Evolutionary conservation across 805 yeast genomes (phyloP), one percentile per base, ranked within the genome.

Genomic region (Schwanniomyces pseudopolymorphus): DNA sequence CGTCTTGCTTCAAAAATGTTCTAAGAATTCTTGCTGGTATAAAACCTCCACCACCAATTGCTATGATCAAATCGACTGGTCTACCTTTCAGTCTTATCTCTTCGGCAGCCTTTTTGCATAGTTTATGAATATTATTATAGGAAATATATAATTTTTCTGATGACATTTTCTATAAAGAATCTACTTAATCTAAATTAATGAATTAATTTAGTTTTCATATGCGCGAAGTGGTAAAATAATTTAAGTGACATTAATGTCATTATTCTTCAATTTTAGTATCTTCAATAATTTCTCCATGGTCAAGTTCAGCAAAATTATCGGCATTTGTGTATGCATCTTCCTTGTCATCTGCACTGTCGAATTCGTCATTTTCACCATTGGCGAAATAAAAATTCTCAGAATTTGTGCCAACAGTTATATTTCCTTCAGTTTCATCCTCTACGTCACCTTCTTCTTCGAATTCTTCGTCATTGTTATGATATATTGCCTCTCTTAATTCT

Each of bases 111-210:
- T 79, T 77, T 68, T 86, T 89, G 64, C 96, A 89, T 49, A 86
- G 75, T 72, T 88, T 88, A 74, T 88, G 96, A 48, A 89, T 82
- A 59, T 83, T 77, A 71, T 88, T 85, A 77, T 88, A 88, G 17
- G 91, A 83, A 53, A 88, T 82, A 67, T 81, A 86, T 42, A 74
- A 58, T 58, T 79, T 81, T 31, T 77, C 76, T 16, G 56, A 27
- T 14, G 49, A 28, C 40, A 37, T 45, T 8, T 24, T 31, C 35
- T 31, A 31, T 31, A 31, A 16, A 14, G 35, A 31, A 31, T 14
- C 19, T 31, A 31, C 16, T 14, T 31, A 17, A 31, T 7, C 17
- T 31, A 31, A 14, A 14, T 31, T 14, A 16, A 14, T 11, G 35
- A 16, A 14, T 3, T 3, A 7, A 31, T 31, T 7, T 5, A 31